A percentile compares a stretch with the other conserved stretches of the same genome.
Conservation (phyloP, 1,284 basidiomycete genomes). For the Porodaedalea pini region DNA sequence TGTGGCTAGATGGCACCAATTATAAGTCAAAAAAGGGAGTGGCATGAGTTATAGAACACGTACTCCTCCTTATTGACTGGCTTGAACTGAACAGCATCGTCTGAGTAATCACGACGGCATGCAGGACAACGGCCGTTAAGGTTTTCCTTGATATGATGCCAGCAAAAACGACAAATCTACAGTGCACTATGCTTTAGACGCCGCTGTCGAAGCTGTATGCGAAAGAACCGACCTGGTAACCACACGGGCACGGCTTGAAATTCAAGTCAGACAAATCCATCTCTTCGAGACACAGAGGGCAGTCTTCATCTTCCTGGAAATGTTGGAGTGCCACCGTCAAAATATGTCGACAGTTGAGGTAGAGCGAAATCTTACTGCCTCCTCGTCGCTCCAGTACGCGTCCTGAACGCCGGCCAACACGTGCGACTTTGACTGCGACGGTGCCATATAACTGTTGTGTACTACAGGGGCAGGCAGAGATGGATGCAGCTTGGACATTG, state of each 20-base stretch:
- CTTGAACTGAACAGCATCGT: constrained; percentile 93
- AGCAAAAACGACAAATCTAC: constrained; percentile 99
- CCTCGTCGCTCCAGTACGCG: constrained; percentile 98
- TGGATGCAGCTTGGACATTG: constrained; percentile 42
- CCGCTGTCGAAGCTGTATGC: constrained; percentile 17
- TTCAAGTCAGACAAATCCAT: constrained; percentile 99
- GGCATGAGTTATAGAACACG: constrained; percentile 33
- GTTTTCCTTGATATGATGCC: constrained; percentile 97
- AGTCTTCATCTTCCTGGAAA: constrained; percentile 91
- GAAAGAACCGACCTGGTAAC: constrained; percentile 77
- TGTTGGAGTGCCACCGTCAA: constrained; percentile 18
- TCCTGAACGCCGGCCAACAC: constrained; percentile 89
- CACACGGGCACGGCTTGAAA: constrained; percentile 99
- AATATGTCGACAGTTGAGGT: constrained; percentile 1
- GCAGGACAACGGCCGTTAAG: constrained; percentile 96
- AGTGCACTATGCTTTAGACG: constrained; percentile 16
- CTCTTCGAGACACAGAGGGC: constrained; percentile 97
- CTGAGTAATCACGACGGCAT: constrained; percentile 91
- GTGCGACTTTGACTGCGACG: constrained; percentile 76
- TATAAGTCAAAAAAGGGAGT: constrained; percentile 8
- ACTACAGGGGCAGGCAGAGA: constrained; percentile 69
- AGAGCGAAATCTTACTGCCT: constrained; percentile 48
- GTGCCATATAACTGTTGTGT: constrained; percentile 57
- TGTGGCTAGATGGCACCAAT: constrained; percentile 47
- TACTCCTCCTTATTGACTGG: constrained; percentile 95